Evolutionary conservation across 2,329 filamentous ascomycete genomes (phyloP), one percentile per base, ranked within the genome.

Genomic region (Aspergillus fructus): DNA sequence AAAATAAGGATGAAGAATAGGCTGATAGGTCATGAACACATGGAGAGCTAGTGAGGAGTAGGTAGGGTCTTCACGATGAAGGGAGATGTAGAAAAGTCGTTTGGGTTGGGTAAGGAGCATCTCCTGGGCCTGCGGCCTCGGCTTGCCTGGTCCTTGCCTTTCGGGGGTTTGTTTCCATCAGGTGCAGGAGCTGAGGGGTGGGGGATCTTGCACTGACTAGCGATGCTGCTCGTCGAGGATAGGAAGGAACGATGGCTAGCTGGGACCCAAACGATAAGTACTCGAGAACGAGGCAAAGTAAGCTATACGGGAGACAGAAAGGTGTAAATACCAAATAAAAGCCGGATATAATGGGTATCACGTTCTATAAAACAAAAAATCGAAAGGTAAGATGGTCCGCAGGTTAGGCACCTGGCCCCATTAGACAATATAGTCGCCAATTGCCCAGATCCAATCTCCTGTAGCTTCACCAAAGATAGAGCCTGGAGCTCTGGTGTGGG

Each of bases 311-410:
- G 2, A 30, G 27, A 19, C 21, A 15, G 17, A 33, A 43, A 48
- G 50, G 49, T 17, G 23, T 19, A 42, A 11, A 37, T 39, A 45
- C 43, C n/a, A 47, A 40, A 34, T 30, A 34, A 56, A 57, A 34
- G 41, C 27, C 23, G 54, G 43, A 40, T 39, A 55, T 49, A 45
- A 61, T 62, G 62, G 64, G 64, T 65, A 65, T 66, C 62, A 68
- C 52, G 56, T 56, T 65, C 56, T 64, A 59, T 49, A 34, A 54
- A 52, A 61, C 47, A 52, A 55, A 56, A 23, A 59, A 11, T 30
- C 55, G 33, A 45, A 59, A 39, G 59, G 21, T 42, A 39, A 6
- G 15, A 34, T 21, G 34, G 39, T 12, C 13, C 21, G 33, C 8
- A 17, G 27, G 43, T 30, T 53, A 50, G 42, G 17, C 34, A 30